Conservation (phyloP, 192 early-diverging fungal genomes). For the Entophlyctis luteolus region DNA sequence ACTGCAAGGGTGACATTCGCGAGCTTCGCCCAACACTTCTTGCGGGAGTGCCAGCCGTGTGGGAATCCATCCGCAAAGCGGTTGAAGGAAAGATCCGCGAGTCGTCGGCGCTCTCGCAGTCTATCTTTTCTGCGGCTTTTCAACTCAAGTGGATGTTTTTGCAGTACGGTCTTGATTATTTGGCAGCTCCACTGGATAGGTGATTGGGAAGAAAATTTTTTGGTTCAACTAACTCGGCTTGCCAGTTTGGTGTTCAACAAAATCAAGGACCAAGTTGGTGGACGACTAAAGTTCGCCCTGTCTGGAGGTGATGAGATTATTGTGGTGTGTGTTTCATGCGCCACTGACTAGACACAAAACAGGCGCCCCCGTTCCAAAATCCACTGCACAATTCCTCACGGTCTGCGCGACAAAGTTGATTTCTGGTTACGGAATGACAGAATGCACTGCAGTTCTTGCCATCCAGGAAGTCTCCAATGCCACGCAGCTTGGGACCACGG, state of each 20-base stretch:
- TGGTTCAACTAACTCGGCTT: no score
- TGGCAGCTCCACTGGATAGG: slow-evolving; percentile 66
- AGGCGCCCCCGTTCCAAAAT: slow-evolving; percentile 80
- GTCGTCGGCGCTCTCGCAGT: slow-evolving; percentile 51
- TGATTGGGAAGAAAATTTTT: no score
- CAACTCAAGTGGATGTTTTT: slow-evolving; percentile 68
- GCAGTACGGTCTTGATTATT: slow-evolving; percentile 59
- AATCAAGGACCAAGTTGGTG: slow-evolving; percentile 79
- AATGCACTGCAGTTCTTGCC: slow-evolving; percentile 61
- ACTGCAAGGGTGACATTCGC: slow-evolving; percentile 65
- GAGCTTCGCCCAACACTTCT: slow-evolving; percentile 67
- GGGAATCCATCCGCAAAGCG: slow-evolving; percentile 79
- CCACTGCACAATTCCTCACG: slow-evolving; percentile 80
- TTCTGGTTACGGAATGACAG: slow-evolving; percentile 84
- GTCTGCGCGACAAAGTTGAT: slow-evolving; percentile 74
- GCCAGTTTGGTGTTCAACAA: slow-evolving; percentile 76
- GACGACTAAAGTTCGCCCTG: slow-evolving; percentile 72
- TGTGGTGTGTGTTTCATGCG: no score
- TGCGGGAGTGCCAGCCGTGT: slow-evolving; percentile 69
- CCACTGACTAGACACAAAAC: no score
- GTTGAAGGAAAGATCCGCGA: slow-evolving; percentile 63
- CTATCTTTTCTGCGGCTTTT: slow-evolving; percentile 71
- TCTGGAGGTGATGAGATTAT: no score
- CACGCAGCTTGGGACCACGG: background rate
- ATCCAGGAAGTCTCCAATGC: slow-evolving; percentile 41